Evolutionary conservation across 345 rosid species (phyloP).

Genomic region (Salix dunnii): DNA sequence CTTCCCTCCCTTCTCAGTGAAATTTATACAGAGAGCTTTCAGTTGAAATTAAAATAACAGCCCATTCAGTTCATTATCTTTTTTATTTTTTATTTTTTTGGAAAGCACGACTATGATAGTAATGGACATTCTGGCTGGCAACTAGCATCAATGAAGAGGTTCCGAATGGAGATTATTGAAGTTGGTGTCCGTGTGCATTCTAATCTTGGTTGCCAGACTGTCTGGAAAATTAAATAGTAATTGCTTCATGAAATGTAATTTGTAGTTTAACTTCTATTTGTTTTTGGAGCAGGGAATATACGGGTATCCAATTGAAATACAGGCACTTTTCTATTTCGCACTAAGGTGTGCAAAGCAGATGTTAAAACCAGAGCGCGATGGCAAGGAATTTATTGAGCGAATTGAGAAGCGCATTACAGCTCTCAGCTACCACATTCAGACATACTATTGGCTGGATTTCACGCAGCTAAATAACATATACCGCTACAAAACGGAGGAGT

Average conservation of each 20-base stretch:
- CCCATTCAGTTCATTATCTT: background rate
- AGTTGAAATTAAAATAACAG: background rate
- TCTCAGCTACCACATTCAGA: conserved; percentile 50
- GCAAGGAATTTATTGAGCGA: conserved; percentile 47
- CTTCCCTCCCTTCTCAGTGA: background rate
- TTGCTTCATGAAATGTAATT: background rate
- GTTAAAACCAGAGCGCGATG: conserved; percentile 52
- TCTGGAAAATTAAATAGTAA: background rate
- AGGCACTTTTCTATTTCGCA: conserved; percentile 56
- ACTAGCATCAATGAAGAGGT: background rate
- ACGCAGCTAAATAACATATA: conserved; percentile 47
- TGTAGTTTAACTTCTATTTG: background rate
- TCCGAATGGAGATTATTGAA: background rate
- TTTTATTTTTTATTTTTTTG: background rate
- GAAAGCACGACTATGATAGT: background rate
- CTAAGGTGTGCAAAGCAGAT: conserved; percentile 51
- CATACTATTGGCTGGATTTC: conserved; percentile 50
- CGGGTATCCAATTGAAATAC: conserved; percentile 50
- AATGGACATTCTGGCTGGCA: background rate
- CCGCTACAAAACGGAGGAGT: conserved; percentile 56
- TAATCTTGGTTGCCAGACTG: too few relatives aligned
- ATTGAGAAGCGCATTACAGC: conserved; percentile 48
- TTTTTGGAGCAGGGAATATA: conserved; percentile 34
- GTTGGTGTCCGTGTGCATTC: background rate
- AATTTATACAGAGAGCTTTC: background rate